Evolutionary conservation across 257 asterid species (phyloP).

Genomic region (Solanum corneliomulleri): DNA sequence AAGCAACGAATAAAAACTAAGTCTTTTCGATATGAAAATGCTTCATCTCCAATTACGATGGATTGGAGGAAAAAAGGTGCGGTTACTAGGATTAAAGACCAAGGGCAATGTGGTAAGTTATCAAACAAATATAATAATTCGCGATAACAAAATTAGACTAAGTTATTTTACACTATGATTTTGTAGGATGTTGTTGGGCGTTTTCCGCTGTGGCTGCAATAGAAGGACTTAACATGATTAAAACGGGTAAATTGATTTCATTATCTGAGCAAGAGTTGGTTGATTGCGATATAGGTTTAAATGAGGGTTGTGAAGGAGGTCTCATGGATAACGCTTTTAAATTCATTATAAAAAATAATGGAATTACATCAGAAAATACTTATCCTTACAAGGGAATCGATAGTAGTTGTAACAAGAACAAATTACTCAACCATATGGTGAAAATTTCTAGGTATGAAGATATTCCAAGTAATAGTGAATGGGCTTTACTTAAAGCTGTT

Average conservation of each 20-base stretch:
- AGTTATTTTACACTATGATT: neutral
- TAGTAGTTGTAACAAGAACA: too few relatives aligned
- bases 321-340: constrained; percentile 1
- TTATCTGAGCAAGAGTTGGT: neutral
- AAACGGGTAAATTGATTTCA: constrained; percentile 18
- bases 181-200: neutral
- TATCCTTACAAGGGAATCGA: constrained; percentile 23
- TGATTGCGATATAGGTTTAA: constrained; percentile 24
- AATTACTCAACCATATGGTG: neutral
- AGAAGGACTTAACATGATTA: constrained; percentile 5
- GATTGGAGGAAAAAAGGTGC: too few relatives aligned
- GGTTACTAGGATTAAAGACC: too few relatives aligned
- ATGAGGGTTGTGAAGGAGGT: constrained; percentile 19
- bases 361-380: constrained; percentile 20
- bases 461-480: constrained; percentile 26
- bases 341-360: constrained; percentile 16
- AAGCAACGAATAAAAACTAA: neutral
- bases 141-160: too few relatives aligned
- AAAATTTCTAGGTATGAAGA: neutral
- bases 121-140: too few relatives aligned
- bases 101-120: too few relatives aligned
- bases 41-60: too few relatives aligned
- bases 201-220: constrained; percentile 34
- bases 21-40: constrained; percentile 12
- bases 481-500: constrained; percentile 13